Conservation (phyloP, 2,329 filamentous ascomycete species). For the Botryotinia calthae region DNA sequence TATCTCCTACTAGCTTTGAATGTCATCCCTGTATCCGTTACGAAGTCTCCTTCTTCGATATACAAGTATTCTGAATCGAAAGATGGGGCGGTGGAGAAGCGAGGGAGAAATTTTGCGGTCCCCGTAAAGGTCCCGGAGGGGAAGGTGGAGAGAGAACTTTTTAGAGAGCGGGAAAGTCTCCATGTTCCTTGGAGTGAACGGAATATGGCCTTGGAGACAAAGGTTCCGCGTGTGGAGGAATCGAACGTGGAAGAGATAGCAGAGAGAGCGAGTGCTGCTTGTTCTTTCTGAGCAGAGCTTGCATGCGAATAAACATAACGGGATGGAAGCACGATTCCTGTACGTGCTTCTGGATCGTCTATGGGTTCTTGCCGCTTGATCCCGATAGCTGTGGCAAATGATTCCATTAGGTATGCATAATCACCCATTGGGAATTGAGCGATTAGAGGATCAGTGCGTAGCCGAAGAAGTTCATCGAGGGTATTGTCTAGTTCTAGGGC, state of each 20-base stretch:
- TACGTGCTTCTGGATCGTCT: constrained; percentile 39
- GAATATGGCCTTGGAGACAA: constrained; percentile 66
- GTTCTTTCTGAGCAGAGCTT: constrained; percentile 44
- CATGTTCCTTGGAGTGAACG: constrained; percentile 68
- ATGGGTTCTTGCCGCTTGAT: constrained; percentile 44
- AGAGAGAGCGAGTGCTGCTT: constrained; percentile 41
- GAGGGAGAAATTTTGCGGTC: constrained; percentile 61
- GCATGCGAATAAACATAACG: constrained; percentile 47
- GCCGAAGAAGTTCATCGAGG: constrained; percentile 31
- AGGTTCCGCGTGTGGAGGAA: constrained; percentile 42
- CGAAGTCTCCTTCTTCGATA: constrained; percentile 64
- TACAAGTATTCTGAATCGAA: constrained; percentile 59
- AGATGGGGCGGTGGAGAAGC: constrained; percentile 52
- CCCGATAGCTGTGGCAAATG: constrained; percentile 59
- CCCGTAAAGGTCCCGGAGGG: constrained; percentile 65
- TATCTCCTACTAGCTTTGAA: constrained; percentile 59
- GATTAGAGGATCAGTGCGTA: constrained; percentile 42
- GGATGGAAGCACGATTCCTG: constrained; percentile 44
- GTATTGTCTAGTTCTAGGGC: constrained; percentile 31
- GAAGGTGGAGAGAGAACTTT: constrained; percentile 53
- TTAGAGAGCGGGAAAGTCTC: constrained; percentile 58
- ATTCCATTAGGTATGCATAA: constrained; percentile 72
- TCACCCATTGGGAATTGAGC: constrained; percentile 81
- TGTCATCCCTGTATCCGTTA: constrained; percentile 44
- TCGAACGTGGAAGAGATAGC: constrained; percentile 27